Evolutionary conservation across 2,329 filamentous ascomycete genomes (phyloP).

Genomic region (Ascochyta lentis): DNA sequence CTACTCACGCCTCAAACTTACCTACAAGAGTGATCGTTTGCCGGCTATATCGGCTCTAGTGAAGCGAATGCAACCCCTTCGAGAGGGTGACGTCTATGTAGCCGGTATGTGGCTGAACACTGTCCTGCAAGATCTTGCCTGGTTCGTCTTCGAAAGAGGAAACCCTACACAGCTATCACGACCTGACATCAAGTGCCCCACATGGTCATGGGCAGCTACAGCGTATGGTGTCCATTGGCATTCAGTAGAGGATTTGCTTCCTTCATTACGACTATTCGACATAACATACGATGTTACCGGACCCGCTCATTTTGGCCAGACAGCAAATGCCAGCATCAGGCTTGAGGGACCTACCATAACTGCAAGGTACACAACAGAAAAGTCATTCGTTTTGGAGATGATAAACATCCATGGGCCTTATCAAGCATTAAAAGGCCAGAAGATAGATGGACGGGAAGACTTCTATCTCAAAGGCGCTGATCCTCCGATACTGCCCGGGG

Average conservation of each 20-base stretch:
- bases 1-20: constrained; percentile 3
- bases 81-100: constrained; percentile 2
- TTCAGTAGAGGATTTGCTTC: accelerated
- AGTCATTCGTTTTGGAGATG: no score
- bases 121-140: constrained; percentile 1
- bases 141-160: no score
- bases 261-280: background rate
- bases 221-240: background rate
- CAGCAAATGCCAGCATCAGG: background rate
- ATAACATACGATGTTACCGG: background rate
- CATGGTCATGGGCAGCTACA: constrained; percentile 9
- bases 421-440: no score
- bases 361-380: background rate
- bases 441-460: background rate
- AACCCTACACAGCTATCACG: background rate
- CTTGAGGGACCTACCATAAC: background rate
- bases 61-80: background rate
- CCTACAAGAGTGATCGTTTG: constrained; percentile 1
- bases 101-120: constrained; percentile 13
- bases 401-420: no score
- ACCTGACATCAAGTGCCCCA: background rate
- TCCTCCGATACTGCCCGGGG: background rate
- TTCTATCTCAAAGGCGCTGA: background rate
- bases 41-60: constrained; percentile 12
- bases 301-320: background rate